Base-by-base conservation (phyloP, 2,329 filamentous ascomycete species). In the Karstenula rhodostoma region DNA sequence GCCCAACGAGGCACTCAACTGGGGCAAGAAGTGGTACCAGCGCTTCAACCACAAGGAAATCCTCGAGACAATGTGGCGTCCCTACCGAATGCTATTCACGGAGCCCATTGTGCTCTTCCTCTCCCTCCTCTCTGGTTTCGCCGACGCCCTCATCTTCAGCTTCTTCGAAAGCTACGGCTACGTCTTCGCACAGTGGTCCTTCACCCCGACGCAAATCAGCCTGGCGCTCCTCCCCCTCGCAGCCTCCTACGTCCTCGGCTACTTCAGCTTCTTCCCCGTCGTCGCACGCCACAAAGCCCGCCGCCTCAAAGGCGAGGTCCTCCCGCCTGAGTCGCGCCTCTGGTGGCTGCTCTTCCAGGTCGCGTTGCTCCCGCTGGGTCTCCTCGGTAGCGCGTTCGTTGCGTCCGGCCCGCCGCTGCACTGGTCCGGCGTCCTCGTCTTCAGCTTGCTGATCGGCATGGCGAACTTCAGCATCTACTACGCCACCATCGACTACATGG, bases 401-500 rank as follows among this genome's bases (percentile, higher is more conserved):
- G 63, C 66, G 10, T 58, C 59, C 9, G 88, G 72, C 89, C 90
- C 90, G 84, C 90, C 53, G 84, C 82, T 12, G 84, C 87, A 29
- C 83, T 90, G 81, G 78, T 90, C 61, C 87, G 88, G 84, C 0
- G 65, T 67, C 80, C 83, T 35, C 80, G 81, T 53, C 79, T 91
- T 60, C 55, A 67, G 67, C 25, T 49, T 70, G 17, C 57, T 73
- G 7, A 87, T 93, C 56, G 90, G 89, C 23, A 88, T 92, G 57
- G 90, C 90, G 48, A 93, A 73, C 54, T 90, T 89, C 61, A 79
- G 85, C 40, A 90, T 91, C 59, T 91, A 92, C 78, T 91, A 90
- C 85, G 88, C 89, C 0, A 92, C 90, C 0, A 90, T 92, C 62
- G 89, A 93, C 74, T 93, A 93, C 79, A 92, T 92, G 87, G 85